Conservation (phyloP, 139 green algal genomes). For the Desmodesmus armatus region DNA sequence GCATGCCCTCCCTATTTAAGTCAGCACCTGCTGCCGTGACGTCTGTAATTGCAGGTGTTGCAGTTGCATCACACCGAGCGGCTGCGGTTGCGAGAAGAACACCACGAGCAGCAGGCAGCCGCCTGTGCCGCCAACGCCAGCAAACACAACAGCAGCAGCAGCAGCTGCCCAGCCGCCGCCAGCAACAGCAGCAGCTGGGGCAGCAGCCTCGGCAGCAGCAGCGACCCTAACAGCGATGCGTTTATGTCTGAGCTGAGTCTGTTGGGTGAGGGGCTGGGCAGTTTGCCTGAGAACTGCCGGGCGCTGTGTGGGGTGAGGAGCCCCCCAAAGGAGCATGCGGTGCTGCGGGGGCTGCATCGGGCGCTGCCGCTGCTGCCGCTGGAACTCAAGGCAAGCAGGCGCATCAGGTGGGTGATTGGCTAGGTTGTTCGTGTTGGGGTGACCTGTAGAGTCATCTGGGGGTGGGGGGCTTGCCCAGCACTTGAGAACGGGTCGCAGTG, state of each 20-base stretch:
- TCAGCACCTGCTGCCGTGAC: neutral
- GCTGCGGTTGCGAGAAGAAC: too few relatives aligned
- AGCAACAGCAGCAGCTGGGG: neutral
- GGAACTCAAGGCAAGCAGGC: constrained; percentile 1
- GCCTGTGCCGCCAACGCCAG: neutral
- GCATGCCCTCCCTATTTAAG: too few relatives aligned
- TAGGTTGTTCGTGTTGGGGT: too few relatives aligned
- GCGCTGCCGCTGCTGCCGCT: constrained; percentile 65
- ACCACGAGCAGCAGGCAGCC: neutral
- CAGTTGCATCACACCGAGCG: neutral
- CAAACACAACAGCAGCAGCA: neutral
- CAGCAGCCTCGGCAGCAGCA: neutral
- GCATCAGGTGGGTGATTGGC: constrained; percentile 47
- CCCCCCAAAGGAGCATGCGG: neutral
- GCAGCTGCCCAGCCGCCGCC: neutral
- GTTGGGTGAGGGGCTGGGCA: neutral
- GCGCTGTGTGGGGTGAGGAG: neutral
- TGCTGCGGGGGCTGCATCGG: constrained; percentile 32
- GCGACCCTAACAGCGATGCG: neutral
- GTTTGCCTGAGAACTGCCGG: neutral
- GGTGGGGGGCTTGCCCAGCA: neutral
- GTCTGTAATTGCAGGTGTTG: neutral
- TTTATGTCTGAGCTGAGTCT: neutral
- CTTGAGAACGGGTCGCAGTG: neutral
- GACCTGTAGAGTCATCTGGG: too few relatives aligned